A percentile compares a stretch with the other conserved stretches of the same genome.
These are phyloP conservation scores for Calocybe indica DNA, from an alignment of 768 basidiomycete genomes.

Conservation along the genomic window DNA sequence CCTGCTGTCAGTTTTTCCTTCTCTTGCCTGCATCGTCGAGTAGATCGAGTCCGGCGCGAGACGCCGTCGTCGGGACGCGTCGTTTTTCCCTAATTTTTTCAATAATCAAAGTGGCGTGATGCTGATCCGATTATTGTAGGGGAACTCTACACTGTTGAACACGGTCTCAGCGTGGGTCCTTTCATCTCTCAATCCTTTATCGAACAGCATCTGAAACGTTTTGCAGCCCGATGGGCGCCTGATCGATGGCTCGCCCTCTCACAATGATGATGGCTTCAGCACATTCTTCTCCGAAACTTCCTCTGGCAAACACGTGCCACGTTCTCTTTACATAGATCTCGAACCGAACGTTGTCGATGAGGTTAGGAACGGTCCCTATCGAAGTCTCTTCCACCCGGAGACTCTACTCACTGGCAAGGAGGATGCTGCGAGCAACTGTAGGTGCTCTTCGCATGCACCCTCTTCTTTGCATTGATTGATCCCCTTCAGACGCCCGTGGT, in stretches of 20 bases:
- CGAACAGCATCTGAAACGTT: conserved; percentile 12
- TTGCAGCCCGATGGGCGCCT: conserved; percentile 88
- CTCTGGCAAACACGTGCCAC: conserved; percentile 91
- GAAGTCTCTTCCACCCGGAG: conserved; percentile 96
- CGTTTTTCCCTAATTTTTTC: neutral
- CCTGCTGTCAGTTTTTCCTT: conserved; percentile 70
- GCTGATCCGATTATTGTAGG: conserved; percentile 40
- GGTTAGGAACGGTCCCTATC: conserved; percentile 87
- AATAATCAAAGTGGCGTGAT: conserved; percentile 13
- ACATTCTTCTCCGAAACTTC: conserved; percentile 98
- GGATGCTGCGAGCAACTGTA: conserved; percentile 99
- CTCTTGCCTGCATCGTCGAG: conserved; percentile 1
- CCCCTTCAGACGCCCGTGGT: conserved; percentile 79
- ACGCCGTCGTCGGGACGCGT: conserved; percentile 10
- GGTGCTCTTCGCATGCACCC: conserved; percentile 21
- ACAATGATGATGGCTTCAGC: conserved; percentile 81
- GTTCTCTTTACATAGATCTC: conserved; percentile 93
- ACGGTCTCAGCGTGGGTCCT: conserved; percentile 82
- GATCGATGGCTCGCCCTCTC: conserved; percentile 59
- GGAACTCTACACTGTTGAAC: conserved; percentile 98
- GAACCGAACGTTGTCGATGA: conserved; percentile 96
- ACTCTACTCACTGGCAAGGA: conserved; percentile 97
- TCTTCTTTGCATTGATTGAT: conserved; percentile 2
- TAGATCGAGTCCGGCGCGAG: conserved; percentile 2
- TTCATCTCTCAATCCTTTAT: neutral